Conservation (phyloP, 208 protist species). For the Crithidia bombi region DNA sequence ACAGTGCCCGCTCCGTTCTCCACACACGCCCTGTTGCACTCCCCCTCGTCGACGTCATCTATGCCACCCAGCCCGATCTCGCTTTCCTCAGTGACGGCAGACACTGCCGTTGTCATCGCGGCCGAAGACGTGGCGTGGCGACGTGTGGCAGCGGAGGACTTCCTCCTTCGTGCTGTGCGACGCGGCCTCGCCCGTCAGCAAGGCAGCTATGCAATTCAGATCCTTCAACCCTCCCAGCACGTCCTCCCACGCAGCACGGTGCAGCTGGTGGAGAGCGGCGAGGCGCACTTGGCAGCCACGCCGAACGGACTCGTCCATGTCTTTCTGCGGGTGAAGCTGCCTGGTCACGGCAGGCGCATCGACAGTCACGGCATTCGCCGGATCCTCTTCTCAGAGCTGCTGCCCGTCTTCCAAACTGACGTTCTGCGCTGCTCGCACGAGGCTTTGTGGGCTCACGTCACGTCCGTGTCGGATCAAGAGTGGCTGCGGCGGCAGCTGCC, state of each 20-base stretch:
- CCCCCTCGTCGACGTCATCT: not conserved
- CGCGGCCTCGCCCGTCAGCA: slow-evolving; percentile 5
- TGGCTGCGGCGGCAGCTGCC: slow-evolving; percentile 71
- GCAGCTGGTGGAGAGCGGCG: slow-evolving; percentile 29
- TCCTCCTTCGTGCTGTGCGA: slow-evolving; percentile 55
- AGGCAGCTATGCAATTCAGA: slow-evolving; percentile 63
- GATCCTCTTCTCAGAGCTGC: slow-evolving; percentile 56
- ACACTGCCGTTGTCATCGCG: not conserved
- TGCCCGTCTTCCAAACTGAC: slow-evolving; percentile 34
- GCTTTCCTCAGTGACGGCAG: not conserved
- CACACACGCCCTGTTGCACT: not conserved
- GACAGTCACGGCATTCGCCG: slow-evolving; percentile 54
- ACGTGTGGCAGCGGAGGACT: slow-evolving; percentile 71
- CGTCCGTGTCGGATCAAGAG: slow-evolving; percentile 88
- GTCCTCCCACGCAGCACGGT: slow-evolving; percentile 89
- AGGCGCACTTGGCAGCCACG: not conserved
- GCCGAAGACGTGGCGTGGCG: slow-evolving; percentile 27
- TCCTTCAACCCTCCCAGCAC: slow-evolving; percentile 83
- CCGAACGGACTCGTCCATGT: slow-evolving; percentile 35
- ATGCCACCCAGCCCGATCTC: not conserved
- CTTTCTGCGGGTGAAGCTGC: slow-evolving; percentile 90
- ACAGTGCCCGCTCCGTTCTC: slow-evolving; percentile 40
- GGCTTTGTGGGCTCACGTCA: slow-evolving; percentile 69
- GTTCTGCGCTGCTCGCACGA: slow-evolving; percentile 35
- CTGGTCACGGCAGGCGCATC: slow-evolving; percentile 80